Evolutionary conservation across 108 stramenopile species (phyloP), one percentile per base, ranked within the genome.

Genomic region (Stephanodiscus triporus): DNA sequence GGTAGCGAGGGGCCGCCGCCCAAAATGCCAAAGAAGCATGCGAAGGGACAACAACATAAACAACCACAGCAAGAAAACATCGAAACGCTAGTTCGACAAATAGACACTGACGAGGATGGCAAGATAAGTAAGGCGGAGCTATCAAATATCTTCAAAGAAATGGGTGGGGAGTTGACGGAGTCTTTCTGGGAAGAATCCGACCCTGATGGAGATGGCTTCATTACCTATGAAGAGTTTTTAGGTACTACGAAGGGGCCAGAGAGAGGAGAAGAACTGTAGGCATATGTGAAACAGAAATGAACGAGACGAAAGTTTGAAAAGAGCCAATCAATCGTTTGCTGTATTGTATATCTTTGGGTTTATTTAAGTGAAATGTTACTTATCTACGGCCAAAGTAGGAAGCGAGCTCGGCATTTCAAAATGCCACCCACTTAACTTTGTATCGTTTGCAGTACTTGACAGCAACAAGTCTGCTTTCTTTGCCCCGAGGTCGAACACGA

Each of bases 401-500:
- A 75, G 75, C 59, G 66, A 61, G 14, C 58, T 60, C 4, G 75
- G 75, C 23, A 75, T 37, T 11, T 68, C 66, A 75, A 75, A 68
- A 36, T 49, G 58, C 75, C 66, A 68, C 11, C 75, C 75, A 36
- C 42, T 14, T 20, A 30, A 34, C 36, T 8, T 59, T 24, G 51
- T 51, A 30, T 67, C 62, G 10, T 71, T 38, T 32, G 14, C 29
- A 66, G 53, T 66, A 51, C 42, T 66, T 36, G 78, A 32, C 24
- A 87, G 19, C 42, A 87, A 49, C 48, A 23, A 23, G 13, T 70
- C 72, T 37, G 84, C 87, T 47, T 69, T 73, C 45, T 77, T 84
- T 38, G 63, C 36, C 13, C 69, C 63, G 11, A 87, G 78, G 59
- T 87, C 87, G 63, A 87, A 82, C 19, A 87, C 83, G 19, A 83